Evolutionary conservation across 129 eudicot species (phyloP), one percentile per base, ranked within the genome.

Genomic region (Centaurea solstitialis): DNA sequence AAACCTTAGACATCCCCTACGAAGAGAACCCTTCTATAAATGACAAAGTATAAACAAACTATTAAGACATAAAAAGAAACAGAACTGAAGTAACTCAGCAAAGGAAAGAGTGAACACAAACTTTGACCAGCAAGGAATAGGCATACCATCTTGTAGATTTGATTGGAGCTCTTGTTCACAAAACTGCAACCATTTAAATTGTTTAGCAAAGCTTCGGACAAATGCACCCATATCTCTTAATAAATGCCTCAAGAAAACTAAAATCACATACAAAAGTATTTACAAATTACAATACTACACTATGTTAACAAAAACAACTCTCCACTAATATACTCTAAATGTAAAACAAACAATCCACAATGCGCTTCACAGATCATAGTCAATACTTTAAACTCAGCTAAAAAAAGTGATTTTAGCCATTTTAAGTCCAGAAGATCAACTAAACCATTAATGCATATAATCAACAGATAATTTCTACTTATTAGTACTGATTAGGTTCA

Each of bases 101-200:
- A 53, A 26, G 59, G 38, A 47, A 35, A 45, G 30, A 70, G 62
- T 39, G 61, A 35, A 57, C 26, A 40, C 53, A 80, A 53, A 79
- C 41, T 65, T 79, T 70, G 37, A 79, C 76, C 47, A 53, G 43
- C 70, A 70, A 45, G 38, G 67, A 30, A 18, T 4, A 22, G 53
- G 41, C 80, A 38, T 76, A 82, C 85, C 81, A 82, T 82, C 26
- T 69, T 38, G 73, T 68, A 21, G 30, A 24, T 15, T 68, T 59
- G 77, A 82, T 18, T 68, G 26, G 67, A 76, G 65, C 77, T 53
- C 72, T 40, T 76, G 78, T 77, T 59, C 47, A 40, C 68, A 61
- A 61, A 82, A 38, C 24, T 17, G 70, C 8, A 47, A 37, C 3
- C 37, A 69, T 76, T 45, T 21, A 41, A 30, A 26, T 74, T 65